phyloP scores from a whole-genome alignment of 2,329 filamentous ascomycete genomes.

The Cladosporium phlei region DNA sequence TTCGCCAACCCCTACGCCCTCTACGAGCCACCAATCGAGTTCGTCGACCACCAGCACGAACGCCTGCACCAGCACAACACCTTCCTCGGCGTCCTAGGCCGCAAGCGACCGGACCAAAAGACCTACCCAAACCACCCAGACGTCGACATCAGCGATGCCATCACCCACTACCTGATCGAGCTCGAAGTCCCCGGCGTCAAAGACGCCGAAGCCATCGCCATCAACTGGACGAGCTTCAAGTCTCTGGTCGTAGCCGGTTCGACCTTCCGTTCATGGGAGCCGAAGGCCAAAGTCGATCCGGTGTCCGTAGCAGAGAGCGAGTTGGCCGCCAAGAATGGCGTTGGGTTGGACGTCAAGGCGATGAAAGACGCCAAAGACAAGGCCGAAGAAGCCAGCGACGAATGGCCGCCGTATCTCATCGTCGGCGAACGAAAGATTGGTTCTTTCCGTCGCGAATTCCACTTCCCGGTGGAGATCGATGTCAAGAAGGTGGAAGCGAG shows the following conservation, averaged over 20 bases:
- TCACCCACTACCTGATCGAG: slow-evolving; percentile 15
- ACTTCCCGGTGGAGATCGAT: slow-evolving; percentile 18
- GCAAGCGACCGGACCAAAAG: slow-evolving; percentile 14
- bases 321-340: not conserved
- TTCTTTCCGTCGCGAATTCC: slow-evolving; percentile 16
- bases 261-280: too few species aligned
- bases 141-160: slow-evolving; percentile 17
- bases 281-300: too few species aligned
- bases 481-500: slow-evolving; percentile 12
- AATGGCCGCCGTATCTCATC: slow-evolving; percentile 10
- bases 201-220: slow-evolving; percentile 10
- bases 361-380: slow-evolving; percentile 1
- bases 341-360: not conserved
- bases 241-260: slow-evolving; percentile 14
- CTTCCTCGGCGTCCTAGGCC: slow-evolving; percentile 14
- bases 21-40: too few species aligned
- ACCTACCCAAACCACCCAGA: slow-evolving; percentile 18
- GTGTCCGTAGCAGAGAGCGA: slow-evolving; percentile 6
- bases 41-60: slow-evolving; percentile 16
- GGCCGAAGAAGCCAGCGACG: slow-evolving; percentile 1
- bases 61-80: slow-evolving; percentile 17
- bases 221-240: slow-evolving; percentile 15
- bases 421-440: slow-evolving; percentile 13
- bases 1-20: too few species aligned
- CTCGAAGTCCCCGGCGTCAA: slow-evolving; percentile 19